Evolutionary conservation across 257 asterid species (phyloP).

Genomic region (Ophiorrhiza pumila): DNA sequence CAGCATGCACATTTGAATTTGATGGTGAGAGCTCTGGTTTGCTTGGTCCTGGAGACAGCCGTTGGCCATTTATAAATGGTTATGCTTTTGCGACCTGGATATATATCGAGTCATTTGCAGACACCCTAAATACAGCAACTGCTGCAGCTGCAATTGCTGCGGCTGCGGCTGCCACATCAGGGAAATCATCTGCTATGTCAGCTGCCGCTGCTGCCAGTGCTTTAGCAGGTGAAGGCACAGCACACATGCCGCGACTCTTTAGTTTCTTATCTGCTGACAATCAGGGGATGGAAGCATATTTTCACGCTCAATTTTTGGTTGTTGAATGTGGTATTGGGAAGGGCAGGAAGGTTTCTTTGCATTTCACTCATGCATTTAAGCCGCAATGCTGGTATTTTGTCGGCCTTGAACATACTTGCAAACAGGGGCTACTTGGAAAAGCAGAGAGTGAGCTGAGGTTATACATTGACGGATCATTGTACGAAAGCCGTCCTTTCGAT

Average conservation of each 20-base stretch:
- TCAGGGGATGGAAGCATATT: constrained; percentile 98
- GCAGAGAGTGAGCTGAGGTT: constrained; percentile 92
- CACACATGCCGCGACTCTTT: constrained; percentile 97
- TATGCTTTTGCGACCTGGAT: constrained; percentile 97
- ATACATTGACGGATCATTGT: constrained; percentile 81
- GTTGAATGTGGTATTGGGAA: constrained; percentile 97
- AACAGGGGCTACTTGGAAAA: constrained; percentile 92
- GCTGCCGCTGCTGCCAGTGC: constrained; percentile 99
- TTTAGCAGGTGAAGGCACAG: constrained; percentile 98
- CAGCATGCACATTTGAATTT: constrained; percentile 89
- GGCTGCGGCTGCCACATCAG: constrained; percentile 98
- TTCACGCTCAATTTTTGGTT: constrained; percentile 95
- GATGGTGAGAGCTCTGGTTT: constrained; percentile 99
- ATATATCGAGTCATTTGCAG: constrained; percentile 95
- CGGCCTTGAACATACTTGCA: constrained; percentile 91
- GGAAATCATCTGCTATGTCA: constrained; percentile 95
- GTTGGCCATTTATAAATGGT: constrained; percentile 95
- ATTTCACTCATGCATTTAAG: constrained; percentile 95
- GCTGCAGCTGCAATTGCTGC: constrained; percentile 99
- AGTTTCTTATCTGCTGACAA: constrained; percentile 97
- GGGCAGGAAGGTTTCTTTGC: constrained; percentile 94
- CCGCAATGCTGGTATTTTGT: constrained; percentile 97
- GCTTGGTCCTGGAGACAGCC: constrained; percentile 95
- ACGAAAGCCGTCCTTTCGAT: constrained; percentile 92
- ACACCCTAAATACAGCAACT: constrained; percentile 92